phyloP scores from a whole-genome alignment of 495 filamentous ascomycete species.

The Penicillium cataractarum region DNA sequence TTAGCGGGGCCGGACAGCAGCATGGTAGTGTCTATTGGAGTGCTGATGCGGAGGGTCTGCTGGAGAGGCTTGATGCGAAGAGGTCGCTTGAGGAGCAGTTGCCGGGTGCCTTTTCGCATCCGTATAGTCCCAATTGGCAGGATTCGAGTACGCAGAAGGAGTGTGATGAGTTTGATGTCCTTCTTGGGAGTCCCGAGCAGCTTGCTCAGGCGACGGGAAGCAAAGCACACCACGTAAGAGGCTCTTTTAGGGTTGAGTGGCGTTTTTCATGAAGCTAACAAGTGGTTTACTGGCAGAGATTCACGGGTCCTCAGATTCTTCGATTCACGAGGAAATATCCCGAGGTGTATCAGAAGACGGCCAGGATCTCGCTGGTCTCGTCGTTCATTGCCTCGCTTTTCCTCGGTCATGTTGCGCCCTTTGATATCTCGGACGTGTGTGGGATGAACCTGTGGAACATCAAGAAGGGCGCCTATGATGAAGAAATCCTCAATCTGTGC shows the following conservation, averaged over 20 bases:
- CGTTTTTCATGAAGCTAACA: conserved; percentile 27
- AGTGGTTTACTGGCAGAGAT: conserved; percentile 72
- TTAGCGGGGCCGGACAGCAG: conserved; percentile 94
- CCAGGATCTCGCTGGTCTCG: conserved; percentile 88
- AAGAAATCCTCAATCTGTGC: conserved; percentile 73
- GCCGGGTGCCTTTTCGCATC: conserved; percentile 76
- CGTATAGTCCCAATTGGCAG: conserved; percentile 95
- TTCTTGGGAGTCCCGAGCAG: conserved; percentile 63
- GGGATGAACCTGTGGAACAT: conserved; percentile 99
- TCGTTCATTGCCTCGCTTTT: conserved; percentile 94
- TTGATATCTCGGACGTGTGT: conserved; percentile 93
- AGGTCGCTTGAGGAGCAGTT: conserved; percentile 71
- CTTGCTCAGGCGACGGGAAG: conserved; percentile 84
- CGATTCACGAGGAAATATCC: conserved; percentile 80
- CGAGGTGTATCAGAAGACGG: conserved; percentile 75
- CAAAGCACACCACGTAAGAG: conserved; percentile 86
- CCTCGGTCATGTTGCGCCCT: conserved; percentile 79
- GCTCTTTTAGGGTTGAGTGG: background rate
- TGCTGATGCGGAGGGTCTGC: conserved; percentile 64
- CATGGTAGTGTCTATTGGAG: conserved; percentile 96
- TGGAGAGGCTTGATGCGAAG: conserved; percentile 61
- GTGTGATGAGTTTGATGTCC: conserved; percentile 82
- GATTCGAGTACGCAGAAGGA: conserved; percentile 91
- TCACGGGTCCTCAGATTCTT: conserved; percentile 96
- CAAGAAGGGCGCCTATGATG: conserved; percentile 68